Evolutionary conservation across 306 rosid species (phyloP).

Genomic region (Begonia peltatifolia): DNA sequence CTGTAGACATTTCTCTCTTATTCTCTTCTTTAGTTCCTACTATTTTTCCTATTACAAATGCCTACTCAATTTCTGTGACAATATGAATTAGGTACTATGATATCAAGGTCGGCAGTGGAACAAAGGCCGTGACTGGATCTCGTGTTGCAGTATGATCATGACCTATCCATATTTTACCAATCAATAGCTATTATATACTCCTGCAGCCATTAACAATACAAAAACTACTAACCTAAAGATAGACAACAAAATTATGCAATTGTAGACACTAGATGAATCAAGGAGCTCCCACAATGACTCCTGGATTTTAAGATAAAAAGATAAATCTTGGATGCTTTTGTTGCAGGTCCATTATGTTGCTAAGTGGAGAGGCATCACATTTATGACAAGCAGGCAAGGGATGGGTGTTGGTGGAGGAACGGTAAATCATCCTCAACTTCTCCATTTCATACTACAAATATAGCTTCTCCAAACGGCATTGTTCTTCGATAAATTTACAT

Average conservation of each 20-base stretch:
- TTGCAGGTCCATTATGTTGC: conserved; percentile 95
- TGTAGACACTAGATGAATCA: no score
- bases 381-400: conserved; percentile 98
- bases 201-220: neutral
- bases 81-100: conserved; percentile 70
- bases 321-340: neutral
- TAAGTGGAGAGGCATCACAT: conserved; percentile 83
- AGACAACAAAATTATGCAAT: no score
- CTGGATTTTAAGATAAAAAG: no score
- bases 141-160: conserved; percentile 98
- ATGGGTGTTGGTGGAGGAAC: conserved; percentile 97
- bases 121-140: conserved; percentile 79
- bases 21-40: neutral
- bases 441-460: no score
- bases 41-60: neutral
- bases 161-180: conserved; percentile 32
- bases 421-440: conserved; percentile 24
- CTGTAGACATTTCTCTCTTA: conserved; percentile 2
- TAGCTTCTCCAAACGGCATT: no score
- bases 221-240: no score
- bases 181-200: neutral
- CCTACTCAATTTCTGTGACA: no score
- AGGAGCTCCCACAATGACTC: no score
- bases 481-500: no score
- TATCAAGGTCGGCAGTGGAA: conserved; percentile 81